Conservation (phyloP, 2,329 filamentous ascomycete genomes). For the Dendrostoma leiphaemia region DNA sequence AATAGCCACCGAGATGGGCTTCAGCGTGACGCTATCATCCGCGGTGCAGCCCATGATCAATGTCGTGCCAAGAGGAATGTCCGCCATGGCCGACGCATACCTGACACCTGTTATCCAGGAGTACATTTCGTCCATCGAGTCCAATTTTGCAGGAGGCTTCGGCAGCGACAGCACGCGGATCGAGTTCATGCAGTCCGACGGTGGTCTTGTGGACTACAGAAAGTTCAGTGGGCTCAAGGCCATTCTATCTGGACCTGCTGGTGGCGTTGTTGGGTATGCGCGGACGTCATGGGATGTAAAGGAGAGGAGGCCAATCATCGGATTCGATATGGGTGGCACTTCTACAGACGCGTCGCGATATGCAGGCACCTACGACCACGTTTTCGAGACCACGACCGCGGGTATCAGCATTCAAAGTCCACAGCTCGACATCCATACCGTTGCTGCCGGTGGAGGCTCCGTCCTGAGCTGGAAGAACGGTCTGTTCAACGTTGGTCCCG, state of each 20-base stretch:
- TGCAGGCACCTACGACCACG: slow-evolving; percentile 41
- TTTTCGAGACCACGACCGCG: slow-evolving; percentile 74
- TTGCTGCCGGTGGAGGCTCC: slow-evolving; percentile 73
- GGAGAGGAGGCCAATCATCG: slow-evolving; percentile 68
- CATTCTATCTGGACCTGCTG: slow-evolving; percentile 73
- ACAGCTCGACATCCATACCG: slow-evolving; percentile 79
- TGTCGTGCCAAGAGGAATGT: slow-evolving; percentile 41
- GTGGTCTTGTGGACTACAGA: slow-evolving; percentile 51
- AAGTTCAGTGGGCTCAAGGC: slow-evolving; percentile 68
- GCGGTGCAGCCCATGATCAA: slow-evolving; percentile 42
- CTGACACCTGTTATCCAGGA: slow-evolving; percentile 40
- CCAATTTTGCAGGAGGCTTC: slow-evolving; percentile 35
- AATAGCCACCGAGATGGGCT: slow-evolving; percentile 39
- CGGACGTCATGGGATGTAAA: slow-evolving; percentile 68
- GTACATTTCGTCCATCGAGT: slow-evolving; percentile 35
- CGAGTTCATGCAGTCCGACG: slow-evolving; percentile 70
- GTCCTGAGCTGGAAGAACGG: slow-evolving; percentile 67
- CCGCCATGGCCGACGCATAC: slow-evolving; percentile 42
- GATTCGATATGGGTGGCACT: slow-evolving; percentile 77
- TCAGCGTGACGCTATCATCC: slow-evolving; percentile 35
- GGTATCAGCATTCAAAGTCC: slow-evolving; percentile 77
- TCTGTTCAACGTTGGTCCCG: slow-evolving; percentile 66
- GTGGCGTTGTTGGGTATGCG: slow-evolving; percentile 74
- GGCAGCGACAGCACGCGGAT: slow-evolving; percentile 46
- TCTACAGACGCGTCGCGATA: slow-evolving; percentile 73